Evolutionary conservation across 257 asterid genomes (phyloP).

Genomic region (Plantago major): DNA sequence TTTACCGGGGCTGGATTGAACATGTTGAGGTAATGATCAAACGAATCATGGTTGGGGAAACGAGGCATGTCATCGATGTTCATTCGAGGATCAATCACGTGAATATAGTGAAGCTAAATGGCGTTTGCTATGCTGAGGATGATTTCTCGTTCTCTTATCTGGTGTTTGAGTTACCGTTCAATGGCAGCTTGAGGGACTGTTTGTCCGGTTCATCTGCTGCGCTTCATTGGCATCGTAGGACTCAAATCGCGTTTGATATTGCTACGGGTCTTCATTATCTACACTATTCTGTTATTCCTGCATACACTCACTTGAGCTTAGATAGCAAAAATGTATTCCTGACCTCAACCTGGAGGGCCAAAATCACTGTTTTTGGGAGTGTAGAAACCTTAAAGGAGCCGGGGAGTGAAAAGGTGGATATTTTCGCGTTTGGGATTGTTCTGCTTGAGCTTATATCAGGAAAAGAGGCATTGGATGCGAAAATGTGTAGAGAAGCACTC

Average conservation of each 20-base stretch:
- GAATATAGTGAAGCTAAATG: constrained; percentile 53
- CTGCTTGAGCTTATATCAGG: constrained; percentile 58
- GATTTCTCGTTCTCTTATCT: constrained; percentile 43
- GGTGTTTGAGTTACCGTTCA: constrained; percentile 51
- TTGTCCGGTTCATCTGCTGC: constrained; percentile 26
- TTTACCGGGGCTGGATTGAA: constrained; percentile 47
- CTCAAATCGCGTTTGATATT: constrained; percentile 63
- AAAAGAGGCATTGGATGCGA: constrained; percentile 41
- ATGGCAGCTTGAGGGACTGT: constrained; percentile 56
- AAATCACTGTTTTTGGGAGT: constrained; percentile 36
- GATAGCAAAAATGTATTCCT: constrained; percentile 42
- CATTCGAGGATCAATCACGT: constrained; percentile 72
- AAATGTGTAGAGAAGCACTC: constrained; percentile 35
- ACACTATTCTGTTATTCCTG: constrained; percentile 58
- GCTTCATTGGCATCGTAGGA: constrained; percentile 49
- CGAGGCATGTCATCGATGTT: constrained; percentile 44
- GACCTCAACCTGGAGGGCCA: constrained; percentile 67
- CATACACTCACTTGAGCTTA: constrained; percentile 36
- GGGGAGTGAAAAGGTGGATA: constrained; percentile 43
- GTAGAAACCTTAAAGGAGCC: constrained; percentile 20
- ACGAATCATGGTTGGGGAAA: constrained; percentile 37
- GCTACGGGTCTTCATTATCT: constrained; percentile 63
- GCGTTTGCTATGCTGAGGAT: constrained; percentile 54
- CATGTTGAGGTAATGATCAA: constrained; percentile 44
- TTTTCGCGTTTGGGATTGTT: constrained; percentile 57